phyloP scores from a whole-genome alignment of 768 basidiomycete species.

The Rhizopogon roseolus region DNA sequence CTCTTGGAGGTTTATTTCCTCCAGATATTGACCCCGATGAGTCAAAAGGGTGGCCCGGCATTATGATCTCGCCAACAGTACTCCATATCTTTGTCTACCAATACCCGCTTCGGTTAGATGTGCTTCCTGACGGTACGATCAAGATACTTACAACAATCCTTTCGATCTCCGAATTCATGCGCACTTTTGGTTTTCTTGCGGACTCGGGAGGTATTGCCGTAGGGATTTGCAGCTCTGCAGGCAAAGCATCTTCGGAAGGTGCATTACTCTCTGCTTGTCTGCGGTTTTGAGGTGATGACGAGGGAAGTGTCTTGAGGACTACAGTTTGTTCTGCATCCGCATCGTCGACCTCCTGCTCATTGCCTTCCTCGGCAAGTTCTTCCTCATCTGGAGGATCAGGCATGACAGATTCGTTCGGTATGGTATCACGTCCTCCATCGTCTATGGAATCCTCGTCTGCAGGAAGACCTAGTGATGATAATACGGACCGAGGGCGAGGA shows the following conservation, averaged over 20 bases:
- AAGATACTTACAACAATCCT: constrained; percentile 50
- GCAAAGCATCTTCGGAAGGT: constrained; percentile 2
- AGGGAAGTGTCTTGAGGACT: constrained; percentile 19
- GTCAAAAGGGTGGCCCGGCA: constrained; percentile 45
- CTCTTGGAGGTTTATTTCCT: constrained; percentile 39
- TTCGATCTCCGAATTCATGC: constrained; percentile 60
- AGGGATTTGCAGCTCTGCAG: constrained; percentile 1
- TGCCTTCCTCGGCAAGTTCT: not conserved
- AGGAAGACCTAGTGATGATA: constrained; percentile 16
- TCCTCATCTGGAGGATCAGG: not conserved
- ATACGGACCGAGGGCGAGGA: constrained; percentile 25
- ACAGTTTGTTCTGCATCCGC: constrained; percentile 27
- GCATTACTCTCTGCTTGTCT: not conserved
- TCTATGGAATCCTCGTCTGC: not conserved
- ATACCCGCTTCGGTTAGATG: constrained; percentile 51
- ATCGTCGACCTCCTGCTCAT: constrained; percentile 4
- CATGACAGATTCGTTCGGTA: not conserved
- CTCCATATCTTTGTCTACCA: constrained; percentile 71
- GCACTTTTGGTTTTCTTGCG: constrained; percentile 33
- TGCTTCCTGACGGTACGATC: not conserved
- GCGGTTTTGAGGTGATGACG: not conserved
- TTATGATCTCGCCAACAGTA: constrained; percentile 59
- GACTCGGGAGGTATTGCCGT: constrained; percentile 8
- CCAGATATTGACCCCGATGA: constrained; percentile 18
- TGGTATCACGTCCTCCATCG: not conserved